These are phyloP conservation scores for Bacterosira constricta DNA, from an alignment of 108 stramenopile genomes.

Conservation along the genomic window DNA sequence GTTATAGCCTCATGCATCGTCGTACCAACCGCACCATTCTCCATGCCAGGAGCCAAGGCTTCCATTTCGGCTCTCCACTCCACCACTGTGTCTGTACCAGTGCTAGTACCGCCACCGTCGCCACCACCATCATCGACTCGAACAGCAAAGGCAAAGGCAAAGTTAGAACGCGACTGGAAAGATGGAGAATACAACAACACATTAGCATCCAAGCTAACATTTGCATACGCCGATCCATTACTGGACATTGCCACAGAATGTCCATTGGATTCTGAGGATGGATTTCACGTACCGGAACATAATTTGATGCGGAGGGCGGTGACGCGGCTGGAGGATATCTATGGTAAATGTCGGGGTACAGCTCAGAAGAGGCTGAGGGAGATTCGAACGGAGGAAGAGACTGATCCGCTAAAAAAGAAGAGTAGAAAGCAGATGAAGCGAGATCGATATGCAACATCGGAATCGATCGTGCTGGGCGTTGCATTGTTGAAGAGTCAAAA, in stretches of 20 bases:
- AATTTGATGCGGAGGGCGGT: slow-evolving; percentile 50
- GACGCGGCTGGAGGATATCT: slow-evolving; percentile 24
- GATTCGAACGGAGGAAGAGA: slow-evolving; percentile 2
- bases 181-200: slow-evolving; percentile 54
- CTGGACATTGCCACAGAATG: slow-evolving; percentile 58
- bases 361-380: slow-evolving; percentile 23
- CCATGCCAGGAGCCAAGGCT: background rate
- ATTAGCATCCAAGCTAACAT: slow-evolving; percentile 57
- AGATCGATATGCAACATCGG: slow-evolving; percentile 42
- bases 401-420: slow-evolving; percentile 1
- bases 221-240: slow-evolving; percentile 59
- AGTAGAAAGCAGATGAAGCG: no score
- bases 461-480: slow-evolving; percentile 57
- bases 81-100: background rate
- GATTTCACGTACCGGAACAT: slow-evolving; percentile 44
- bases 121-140: background rate
- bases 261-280: slow-evolving; percentile 60
- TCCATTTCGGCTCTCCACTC: background rate
- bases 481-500: slow-evolving; percentile 60
- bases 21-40: background rate
- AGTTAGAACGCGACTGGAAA: slow-evolving; percentile 34
- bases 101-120: background rate
- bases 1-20: background rate
- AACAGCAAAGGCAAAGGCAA: background rate
- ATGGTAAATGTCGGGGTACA: slow-evolving; percentile 22